These are phyloP conservation scores for Lentinula sp. DNA, from an alignment of 768 basidiomycete species.

Conservation along the genomic window DNA sequence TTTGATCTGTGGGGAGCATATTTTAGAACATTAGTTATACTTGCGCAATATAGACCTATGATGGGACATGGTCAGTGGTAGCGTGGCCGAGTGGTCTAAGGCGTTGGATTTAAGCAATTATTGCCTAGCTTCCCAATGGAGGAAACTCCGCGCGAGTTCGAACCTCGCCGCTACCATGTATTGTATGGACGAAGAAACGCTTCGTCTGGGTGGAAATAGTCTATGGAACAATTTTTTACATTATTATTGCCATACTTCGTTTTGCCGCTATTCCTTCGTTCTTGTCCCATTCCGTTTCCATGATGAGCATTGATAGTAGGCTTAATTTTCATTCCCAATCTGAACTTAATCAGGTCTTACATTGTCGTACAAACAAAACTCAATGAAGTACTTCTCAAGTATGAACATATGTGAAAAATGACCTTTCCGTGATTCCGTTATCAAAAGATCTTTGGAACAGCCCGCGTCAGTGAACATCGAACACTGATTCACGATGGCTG, in stretches of 20 bases:
- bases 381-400: too few relatives aligned
- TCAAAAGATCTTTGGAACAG: background rate
- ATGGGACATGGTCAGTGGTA: conserved; percentile 21
- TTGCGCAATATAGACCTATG: too few relatives aligned
- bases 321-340: too few relatives aligned
- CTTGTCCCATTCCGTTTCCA: background rate
- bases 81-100: conserved; percentile 91
- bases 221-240: too few relatives aligned
- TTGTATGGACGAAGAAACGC: too few relatives aligned
- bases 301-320: background rate
- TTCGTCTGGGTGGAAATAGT: too few relatives aligned
- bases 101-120: conserved; percentile 76
- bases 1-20: too few relatives aligned
- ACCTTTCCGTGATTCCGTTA: too few relatives aligned
- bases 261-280: conserved; percentile 9
- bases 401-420: too few relatives aligned
- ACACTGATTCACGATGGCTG: background rate
- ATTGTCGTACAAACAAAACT: too few relatives aligned
- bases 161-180: conserved; percentile 89
- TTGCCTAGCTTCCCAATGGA: conserved; percentile 72
- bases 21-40: too few relatives aligned
- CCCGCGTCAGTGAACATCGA: background rate
- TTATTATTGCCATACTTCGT: too few relatives aligned
- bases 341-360: background rate
- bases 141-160: conserved; percentile 84